phyloP scores from a whole-genome alignment of 129 eudicot species.

The Centaurea solstitialis region DNA sequence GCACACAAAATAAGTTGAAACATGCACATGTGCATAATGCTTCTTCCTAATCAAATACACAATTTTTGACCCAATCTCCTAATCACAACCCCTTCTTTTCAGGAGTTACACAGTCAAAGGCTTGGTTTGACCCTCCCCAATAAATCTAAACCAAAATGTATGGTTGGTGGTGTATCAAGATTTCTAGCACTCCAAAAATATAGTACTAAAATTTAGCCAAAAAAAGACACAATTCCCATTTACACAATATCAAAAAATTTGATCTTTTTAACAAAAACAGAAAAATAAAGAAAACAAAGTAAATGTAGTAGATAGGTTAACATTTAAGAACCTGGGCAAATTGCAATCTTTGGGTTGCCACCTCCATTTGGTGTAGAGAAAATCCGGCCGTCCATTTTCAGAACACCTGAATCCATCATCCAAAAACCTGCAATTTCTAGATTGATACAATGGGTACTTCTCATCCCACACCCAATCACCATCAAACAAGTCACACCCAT shows the following conservation, averaged over 20 bases:
- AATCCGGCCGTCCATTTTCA: constrained; percentile 91
- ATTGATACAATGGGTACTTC: constrained; percentile 79
- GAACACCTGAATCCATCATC: constrained; percentile 90
- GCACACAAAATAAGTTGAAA: no score
- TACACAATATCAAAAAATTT: no score
- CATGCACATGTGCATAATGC: no score
- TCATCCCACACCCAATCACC: constrained; percentile 99
- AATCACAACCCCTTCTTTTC: constrained; percentile 12
- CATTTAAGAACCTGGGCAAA: constrained; percentile 79
- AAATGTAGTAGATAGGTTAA: no score
- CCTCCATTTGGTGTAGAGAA: constrained; percentile 80
- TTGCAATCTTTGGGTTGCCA: constrained; percentile 93
- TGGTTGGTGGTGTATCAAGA: constrained; percentile 3
- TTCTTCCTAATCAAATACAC: constrained; percentile 14
- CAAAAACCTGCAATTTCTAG: constrained; percentile 75
- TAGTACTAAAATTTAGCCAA: not conserved
- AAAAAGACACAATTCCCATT: not conserved
- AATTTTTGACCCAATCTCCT: not conserved
- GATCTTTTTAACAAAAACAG: not conserved
- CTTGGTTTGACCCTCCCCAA: constrained; percentile 2
- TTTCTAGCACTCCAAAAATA: not conserved
- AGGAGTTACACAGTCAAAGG: not conserved
- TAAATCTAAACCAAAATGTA: not conserved
- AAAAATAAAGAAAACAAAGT: not conserved
- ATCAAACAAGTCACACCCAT: constrained; percentile 84